These are phyloP conservation scores for Colletotrichum tropicicola DNA, from an alignment of 2,329 filamentous ascomycete species.

Conservation along the genomic window DNA sequence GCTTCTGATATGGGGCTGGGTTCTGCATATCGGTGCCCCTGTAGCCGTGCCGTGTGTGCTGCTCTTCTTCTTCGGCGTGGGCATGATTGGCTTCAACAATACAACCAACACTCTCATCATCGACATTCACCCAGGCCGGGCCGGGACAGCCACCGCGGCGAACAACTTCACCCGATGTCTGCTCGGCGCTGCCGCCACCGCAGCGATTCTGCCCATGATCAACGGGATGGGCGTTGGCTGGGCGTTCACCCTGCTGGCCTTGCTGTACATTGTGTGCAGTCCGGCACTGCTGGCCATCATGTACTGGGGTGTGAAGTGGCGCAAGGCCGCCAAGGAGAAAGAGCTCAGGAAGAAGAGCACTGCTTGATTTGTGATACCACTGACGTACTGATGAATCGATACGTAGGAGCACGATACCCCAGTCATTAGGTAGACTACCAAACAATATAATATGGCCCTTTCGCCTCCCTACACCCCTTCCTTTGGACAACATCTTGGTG, in stretches of 20 bases:
- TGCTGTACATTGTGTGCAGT: constrained; percentile 49
- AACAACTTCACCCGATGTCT: constrained; percentile 66
- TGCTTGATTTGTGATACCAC: neutral
- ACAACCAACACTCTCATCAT: constrained; percentile 61
- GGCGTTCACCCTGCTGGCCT: constrained; percentile 58
- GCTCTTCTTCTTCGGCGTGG: constrained; percentile 55
- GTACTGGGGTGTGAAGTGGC: constrained; percentile 53
- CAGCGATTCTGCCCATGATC: constrained; percentile 61
- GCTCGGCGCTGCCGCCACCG: constrained; percentile 61
- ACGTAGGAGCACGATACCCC: constrained; percentile 5
- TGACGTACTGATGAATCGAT: neutral
- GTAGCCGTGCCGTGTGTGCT: constrained; percentile 58
- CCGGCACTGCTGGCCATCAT: constrained; percentile 52
- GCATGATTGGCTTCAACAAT: constrained; percentile 64
- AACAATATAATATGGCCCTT: too few relatives aligned
- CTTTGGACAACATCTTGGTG: neutral
- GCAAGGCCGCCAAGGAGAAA: constrained; percentile 42
- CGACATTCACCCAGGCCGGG: constrained; percentile 62
- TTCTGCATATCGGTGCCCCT: constrained; percentile 49
- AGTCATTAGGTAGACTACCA: too few relatives aligned
- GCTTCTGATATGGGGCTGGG: constrained; percentile 62
- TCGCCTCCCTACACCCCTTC: neutral
- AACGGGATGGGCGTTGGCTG: constrained; percentile 59
- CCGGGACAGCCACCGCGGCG: constrained; percentile 63
- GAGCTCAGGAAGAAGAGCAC: constrained; percentile 14